Evolutionary conservation across 2,329 filamentous ascomycete genomes (phyloP), one percentile per base, ranked within the genome.

Genomic region (Acrodontium crateriforme): DNA sequence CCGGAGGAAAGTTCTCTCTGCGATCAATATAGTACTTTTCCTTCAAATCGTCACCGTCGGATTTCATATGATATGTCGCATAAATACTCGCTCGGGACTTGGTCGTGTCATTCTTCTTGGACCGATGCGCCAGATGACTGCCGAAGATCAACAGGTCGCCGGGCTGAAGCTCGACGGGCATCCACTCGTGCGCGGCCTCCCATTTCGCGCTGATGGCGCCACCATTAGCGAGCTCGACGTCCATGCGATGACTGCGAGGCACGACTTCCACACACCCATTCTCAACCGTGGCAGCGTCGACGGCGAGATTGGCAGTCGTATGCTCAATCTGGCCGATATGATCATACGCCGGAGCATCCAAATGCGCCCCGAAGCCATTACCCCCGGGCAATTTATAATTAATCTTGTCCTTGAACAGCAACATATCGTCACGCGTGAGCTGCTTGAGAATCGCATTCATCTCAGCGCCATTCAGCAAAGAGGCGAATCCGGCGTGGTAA

Each of bases 361-460:
- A 49, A 31, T 58, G 55, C 5, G 55, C 52, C 16, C 41, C 42
- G 37, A 59, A 59, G 11, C 55, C 54, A 41, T 53, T 55, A 31
- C 54, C 55, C n/a, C 50, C 54, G 2, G 54, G 44, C 5, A 56
- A 42, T 33, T 59, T 57, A 37, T 59, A 58, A 34, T 58, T 58
- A 28, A 59, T 58, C 39, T 59, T 59, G 31, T 59, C 55, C 23
- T 59, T 59, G 44, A 60, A 59, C 1, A 59, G 44, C 11, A 56
- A 31, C 53, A 60, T 58, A 5, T 54, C 46, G 27, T 56, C 52
- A 1, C 48, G 37, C 1, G 52, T 50, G 10, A 58, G 28, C 28
- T 55, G 50, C 13, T 42, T 28, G 2, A 59, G 42, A 10, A 55
- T 34, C 14, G 38, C 42, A 2, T 37, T 29, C 1, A 55, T 39